These are phyloP conservation scores for Pleurozium schreberi DNA, from an alignment of 225 moss, liverwort and hornwort species.

Conservation along the genomic window DNA sequence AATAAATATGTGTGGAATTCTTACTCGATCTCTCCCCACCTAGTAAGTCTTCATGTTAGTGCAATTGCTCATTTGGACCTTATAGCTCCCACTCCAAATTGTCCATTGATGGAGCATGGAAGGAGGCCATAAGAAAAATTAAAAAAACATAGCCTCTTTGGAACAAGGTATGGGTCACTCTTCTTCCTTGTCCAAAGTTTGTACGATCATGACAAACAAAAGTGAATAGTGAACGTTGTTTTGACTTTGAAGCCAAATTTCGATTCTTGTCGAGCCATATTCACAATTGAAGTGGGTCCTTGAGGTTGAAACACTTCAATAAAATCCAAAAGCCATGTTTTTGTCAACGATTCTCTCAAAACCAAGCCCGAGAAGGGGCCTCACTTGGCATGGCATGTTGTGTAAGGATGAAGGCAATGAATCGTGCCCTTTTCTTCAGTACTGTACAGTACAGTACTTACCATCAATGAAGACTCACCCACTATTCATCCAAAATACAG, in stretches of 20 bases:
- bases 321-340: neutral
- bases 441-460: no score
- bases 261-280: fast-evolving
- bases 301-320: neutral
- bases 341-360: neutral
- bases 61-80: no score
- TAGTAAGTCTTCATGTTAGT: no score
- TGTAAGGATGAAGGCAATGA: no score
- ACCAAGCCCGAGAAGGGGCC: neutral
- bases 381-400: no score
- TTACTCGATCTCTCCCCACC: no score
- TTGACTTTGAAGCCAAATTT: neutral
- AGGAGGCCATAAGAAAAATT: no score
- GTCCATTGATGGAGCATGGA: no score
- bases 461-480: neutral
- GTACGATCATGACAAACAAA: fast-evolving
- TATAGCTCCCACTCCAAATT: no score
- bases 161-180: fast-evolving
- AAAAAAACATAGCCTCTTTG: neutral
- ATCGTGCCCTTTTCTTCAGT: neutral
- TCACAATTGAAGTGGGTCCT: neutral
- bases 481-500: neutral
- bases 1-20: no score
- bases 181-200: neutral
- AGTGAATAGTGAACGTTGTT: neutral